Evolutionary conservation across 257 asterid genomes (phyloP), one percentile per base, ranked within the genome.

Genomic region (Solanum pimpinellifolium): DNA sequence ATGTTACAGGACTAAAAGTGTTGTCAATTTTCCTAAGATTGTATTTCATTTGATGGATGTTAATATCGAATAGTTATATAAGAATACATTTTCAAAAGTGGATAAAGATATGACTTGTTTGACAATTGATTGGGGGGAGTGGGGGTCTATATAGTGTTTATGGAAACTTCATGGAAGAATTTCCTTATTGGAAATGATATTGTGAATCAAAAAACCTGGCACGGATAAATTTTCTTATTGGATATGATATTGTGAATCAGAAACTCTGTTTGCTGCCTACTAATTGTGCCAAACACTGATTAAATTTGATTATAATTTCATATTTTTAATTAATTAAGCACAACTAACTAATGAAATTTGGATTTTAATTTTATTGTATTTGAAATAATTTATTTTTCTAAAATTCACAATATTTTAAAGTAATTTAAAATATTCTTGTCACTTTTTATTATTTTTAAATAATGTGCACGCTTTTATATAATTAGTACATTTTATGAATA

Each of bases 11-110:
- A 23, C 37, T 2, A 6, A 18, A 27, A 3, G 15, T 7, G 37
- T 75, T 0, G 88, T 91, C 7, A 13, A 52, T 1, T 23, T 90
- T 2, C 95, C 98, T 0, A 27, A 86, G 0, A 33, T 94, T 2
- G 85, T 88, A 0, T 87, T 87, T 2, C 94, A 94, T 86, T 94
- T 95, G 66, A 65, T 42, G 8, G 92, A 90, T 4, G 95, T 92
- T 0, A 95, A 95, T 29, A 7, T 94, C 21, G 90, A 47, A 25
- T 49, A 94, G 91, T 83, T 89, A 2, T 25, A 80, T 29, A 72
- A 16, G 7, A 91, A 78, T 12, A 73, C 89, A 1, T 94, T 95
- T 83, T 20, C 91, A 47, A 89, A 91, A 89, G 90, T 93, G 46
- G 5, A 70, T 14, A 7, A 47, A 25, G 95, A 90, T 21, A 0